Evolutionary conservation across 129 eudicot species (phyloP), one percentile per base, ranked within the genome.

Genomic region (Helichrysum umbraculigerum): DNA sequence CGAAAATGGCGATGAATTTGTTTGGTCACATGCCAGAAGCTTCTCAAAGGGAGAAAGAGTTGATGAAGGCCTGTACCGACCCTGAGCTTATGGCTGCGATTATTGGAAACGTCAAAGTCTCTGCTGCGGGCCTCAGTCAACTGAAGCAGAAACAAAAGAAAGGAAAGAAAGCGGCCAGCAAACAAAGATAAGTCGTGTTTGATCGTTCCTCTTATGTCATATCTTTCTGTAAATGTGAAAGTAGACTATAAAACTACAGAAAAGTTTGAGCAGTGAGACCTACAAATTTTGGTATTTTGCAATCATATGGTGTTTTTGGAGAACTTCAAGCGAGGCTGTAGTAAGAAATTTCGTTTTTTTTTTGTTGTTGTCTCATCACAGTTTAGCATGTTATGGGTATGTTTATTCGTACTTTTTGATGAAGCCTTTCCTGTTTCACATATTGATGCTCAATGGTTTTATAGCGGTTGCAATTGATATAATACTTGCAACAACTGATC

Each of bases 11-110:
- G 3, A 84, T 93, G 97, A 90, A 93, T 78, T 76, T 91, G 84
- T 93, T 93, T 63, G 81, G 89, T 72, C 93, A 91, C 85, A 87
- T 87, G 86, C 77, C 87, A 1, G 97, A 93, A 66, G 88, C 98
- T 20, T 82, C 85, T 64, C 79, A 72, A 54, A 77, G 98, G 37
- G 97, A 93, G 85, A 93, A 93, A 86, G 97, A 93, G 81, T 76
- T 93, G 83, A 90, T 93, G 97, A 93, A 93, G 79, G 98, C 98
- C 11, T 90, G 98, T 61, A 88, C 97, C 7, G 98, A 93, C 76
- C 91, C 98, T 25, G 98, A 93, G 84, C 93, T 90, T 30, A 85
- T 86, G 82, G 96, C 98, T 76, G 97, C 97, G 1, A 90, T 93
- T 17, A 75, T 88, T 34, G 97, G 98, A 29, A 93, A 93, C 32